phyloP scores from a whole-genome alignment of 2,329 filamentous ascomycete species.

The Fusarium pininemorale region DNA sequence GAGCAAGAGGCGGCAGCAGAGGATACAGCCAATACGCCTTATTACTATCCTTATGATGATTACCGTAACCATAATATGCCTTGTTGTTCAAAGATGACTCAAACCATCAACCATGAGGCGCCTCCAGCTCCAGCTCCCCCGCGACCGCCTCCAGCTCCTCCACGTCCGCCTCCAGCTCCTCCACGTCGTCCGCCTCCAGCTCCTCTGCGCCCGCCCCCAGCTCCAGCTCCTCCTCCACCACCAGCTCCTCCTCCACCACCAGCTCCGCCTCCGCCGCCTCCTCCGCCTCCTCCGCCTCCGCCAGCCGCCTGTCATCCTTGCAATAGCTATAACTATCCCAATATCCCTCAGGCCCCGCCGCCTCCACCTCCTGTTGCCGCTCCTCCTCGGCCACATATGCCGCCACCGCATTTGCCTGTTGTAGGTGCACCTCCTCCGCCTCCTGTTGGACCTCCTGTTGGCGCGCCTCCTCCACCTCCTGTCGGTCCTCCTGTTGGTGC shows the following conservation, averaged over 20 bases:
- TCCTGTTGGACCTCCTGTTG: not conserved
- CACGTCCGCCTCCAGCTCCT: not conserved
- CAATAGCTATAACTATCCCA: not conserved
- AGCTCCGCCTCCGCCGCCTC: not conserved
- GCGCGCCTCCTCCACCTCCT: not conserved
- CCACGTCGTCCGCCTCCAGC: not conserved
- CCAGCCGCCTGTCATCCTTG: not conserved
- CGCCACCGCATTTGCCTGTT: too few species aligned
- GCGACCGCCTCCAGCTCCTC: too few species aligned
- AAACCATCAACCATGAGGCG: not conserved
- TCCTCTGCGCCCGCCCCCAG: too few species aligned
- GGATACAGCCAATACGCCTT: not conserved
- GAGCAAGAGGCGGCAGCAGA: not conserved
- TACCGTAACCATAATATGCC: not conserved
- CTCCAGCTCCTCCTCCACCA: not conserved
- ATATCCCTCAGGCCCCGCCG: not conserved
- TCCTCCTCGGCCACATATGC: not conserved
- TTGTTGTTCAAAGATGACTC: not conserved
- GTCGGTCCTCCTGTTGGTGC: not conserved
- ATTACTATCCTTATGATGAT: not conserved
- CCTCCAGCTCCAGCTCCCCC: not conserved
- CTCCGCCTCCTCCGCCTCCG: not conserved
- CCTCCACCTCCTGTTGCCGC: not conserved
- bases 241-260: not conserved
- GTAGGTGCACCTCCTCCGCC: not conserved